Evolutionary conservation across 2,329 filamentous ascomycete genomes (phyloP).

Genomic region (Fusarium hainanense): DNA sequence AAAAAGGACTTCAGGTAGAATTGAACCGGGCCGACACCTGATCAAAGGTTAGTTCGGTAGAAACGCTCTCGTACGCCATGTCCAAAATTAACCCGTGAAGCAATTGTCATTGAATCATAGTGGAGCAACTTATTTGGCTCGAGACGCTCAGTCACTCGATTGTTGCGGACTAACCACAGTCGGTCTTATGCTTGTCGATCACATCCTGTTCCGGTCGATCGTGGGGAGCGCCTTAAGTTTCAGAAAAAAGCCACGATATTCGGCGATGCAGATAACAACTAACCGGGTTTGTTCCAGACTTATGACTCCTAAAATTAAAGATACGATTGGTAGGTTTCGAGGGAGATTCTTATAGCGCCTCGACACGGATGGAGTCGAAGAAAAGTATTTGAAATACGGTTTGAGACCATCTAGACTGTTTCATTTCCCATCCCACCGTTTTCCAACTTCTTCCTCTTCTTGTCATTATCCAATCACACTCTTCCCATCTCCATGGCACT

Average conservation of each 20-base stretch:
- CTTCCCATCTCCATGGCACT: background rate
- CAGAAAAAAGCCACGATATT: background rate
- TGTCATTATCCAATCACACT: background rate
- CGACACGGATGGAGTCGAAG: background rate
- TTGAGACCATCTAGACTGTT: background rate
- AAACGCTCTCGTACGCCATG: background rate
- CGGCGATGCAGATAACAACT: background rate
- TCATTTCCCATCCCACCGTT: background rate
- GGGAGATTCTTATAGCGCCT: background rate
- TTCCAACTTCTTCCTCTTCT: background rate
- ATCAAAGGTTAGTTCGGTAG: accelerated
- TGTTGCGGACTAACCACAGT: background rate
- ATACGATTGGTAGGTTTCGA: background rate
- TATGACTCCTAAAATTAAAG: background rate
- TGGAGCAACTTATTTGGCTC: background rate
- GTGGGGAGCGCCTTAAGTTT: background rate
- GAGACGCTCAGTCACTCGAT: background rate
- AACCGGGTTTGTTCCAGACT: background rate
- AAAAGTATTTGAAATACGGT: background rate
- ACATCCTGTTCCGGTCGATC: background rate
- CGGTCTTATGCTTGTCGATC: background rate
- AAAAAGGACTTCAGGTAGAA: background rate
- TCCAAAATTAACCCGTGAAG: accelerated
- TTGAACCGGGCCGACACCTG: background rate
- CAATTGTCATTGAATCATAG: background rate